Base-by-base conservation (phyloP, 805 yeast species). In the Teunomyces barrocoloradensis region DNA sequence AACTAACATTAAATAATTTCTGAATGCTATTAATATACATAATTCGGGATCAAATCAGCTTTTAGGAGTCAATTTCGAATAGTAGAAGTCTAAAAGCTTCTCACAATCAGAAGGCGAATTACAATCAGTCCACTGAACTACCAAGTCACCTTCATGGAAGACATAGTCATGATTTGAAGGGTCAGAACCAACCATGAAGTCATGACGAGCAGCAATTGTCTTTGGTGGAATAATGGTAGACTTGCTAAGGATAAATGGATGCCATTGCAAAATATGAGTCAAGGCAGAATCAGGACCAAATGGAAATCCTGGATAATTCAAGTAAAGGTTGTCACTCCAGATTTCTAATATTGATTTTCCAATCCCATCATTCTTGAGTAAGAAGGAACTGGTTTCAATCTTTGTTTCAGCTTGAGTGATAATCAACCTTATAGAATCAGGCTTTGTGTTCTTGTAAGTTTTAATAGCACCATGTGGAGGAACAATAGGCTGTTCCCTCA, bases 211-310 rank as follows among this genome's bases (percentile, higher is more conserved):
- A 42, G 66, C 57, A 13, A 73, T 68, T 10, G 72, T 61, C 49
- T 71, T 67, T 3, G 74, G 55, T 6, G 89, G 87, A 1, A 94
- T 79, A 12, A 92, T 64, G 0, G 89, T 85, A 3, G 94, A 75
- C 58, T 82, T 85, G 46, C 86, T 77, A 54, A 94, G 73, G 23
- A 87, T 69, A 25, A 79, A 81, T 10, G 97, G 96, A 63, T 92
- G 99, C 99, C 98, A 94, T 66, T 89, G 97, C 55, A 90, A 73
- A 39, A 90, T 73, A 63, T 94, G 98, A n/a, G 88, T 79, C 37
- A 92, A 61, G 0, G 94, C 91, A n/a, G 78, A 75, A 49, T 80
- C 81, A 4, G 82, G 85, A 45, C 78, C 78, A 43, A 65, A 64
- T 11, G 78, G 78, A 66, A 87, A 87, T 48, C 77, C 77, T n/a